These are phyloP conservation scores for Candida takata DNA, from an alignment of 805 yeast genomes.

Conservation along the genomic window DNA sequence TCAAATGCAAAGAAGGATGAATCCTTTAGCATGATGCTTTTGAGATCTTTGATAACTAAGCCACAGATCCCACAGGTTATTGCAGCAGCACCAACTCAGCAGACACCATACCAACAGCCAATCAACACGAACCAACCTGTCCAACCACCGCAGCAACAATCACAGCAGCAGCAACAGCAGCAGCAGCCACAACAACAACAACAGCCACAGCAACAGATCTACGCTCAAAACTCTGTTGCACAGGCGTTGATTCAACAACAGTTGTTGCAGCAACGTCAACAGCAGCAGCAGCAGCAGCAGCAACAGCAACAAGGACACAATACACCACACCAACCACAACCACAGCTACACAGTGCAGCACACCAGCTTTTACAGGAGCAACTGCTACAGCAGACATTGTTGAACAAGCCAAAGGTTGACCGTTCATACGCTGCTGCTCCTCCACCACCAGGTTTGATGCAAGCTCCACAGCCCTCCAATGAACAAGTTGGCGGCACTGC, in stretches of 20 bases:
- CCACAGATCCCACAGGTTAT: conserved; percentile 12
- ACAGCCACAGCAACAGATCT: conserved; percentile 11
- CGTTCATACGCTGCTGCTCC: conserved; percentile 43
- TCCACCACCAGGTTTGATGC: conserved; percentile 69
- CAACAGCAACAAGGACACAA: conserved; percentile 15
- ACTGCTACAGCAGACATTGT: conserved; percentile 16
- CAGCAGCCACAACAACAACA: too few species aligned
- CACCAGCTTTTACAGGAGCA: conserved; percentile 26
- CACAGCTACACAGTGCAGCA: conserved; percentile 13
- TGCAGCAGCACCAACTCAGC: conserved; percentile 18
- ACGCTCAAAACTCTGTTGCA: conserved; percentile 17
- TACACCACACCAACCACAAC: conserved; percentile 15
- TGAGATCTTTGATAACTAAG: conserved; percentile 30
- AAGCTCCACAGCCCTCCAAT: conserved; percentile 19
- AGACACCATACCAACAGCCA: conserved; percentile 12
- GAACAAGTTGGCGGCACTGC: conserved; percentile 42
- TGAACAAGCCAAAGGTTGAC: conserved; percentile 22
- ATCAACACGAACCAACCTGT: conserved; percentile 2
- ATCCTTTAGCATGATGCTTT: conserved; percentile 28
- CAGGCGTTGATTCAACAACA: conserved; percentile 23
- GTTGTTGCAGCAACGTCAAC: conserved; percentile 23
- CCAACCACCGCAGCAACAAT: conserved; percentile 16
- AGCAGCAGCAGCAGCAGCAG: conserved; percentile 12
- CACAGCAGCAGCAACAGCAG: conserved; percentile 21
- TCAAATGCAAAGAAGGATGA: conserved; percentile 9